Evolutionary conservation across 495 filamentous ascomycete species (phyloP).

Genomic region (Tirmania nivea): DNA sequence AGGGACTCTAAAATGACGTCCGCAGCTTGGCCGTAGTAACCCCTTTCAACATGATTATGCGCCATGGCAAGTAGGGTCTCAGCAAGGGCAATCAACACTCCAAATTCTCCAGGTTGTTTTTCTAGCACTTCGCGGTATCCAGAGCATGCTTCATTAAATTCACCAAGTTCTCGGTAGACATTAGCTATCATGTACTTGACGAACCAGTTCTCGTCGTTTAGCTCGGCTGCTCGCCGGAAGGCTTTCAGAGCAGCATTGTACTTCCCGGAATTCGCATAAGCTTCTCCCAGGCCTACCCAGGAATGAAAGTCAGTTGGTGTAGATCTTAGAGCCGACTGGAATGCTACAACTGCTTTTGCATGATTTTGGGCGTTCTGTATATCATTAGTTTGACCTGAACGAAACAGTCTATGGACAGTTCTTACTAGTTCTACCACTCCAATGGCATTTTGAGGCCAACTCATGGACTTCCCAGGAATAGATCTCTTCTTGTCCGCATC

Average conservation of each 20-base stretch:
- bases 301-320: slow-evolving; percentile 72
- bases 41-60: slow-evolving; percentile 51
- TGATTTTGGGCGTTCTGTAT: slow-evolving; percentile 91
- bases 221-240: slow-evolving; percentile 49
- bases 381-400: slow-evolving; percentile 24
- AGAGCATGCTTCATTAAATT: slow-evolving; percentile 59
- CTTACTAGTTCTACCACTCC: slow-evolving; percentile 55
- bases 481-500: slow-evolving; percentile 79
- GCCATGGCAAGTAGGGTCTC: slow-evolving; percentile 71
- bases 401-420: slow-evolving; percentile 37
- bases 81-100: slow-evolving; percentile 64
- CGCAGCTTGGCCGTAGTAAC: slow-evolving; percentile 60
- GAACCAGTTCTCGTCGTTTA: slow-evolving; percentile 56
- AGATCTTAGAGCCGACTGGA: slow-evolving; percentile 71
- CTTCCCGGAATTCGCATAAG: slow-evolving; percentile 80
- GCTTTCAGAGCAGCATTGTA: slow-evolving; percentile 86
- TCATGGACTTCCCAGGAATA: slow-evolving; percentile 70
- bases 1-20: slow-evolving; percentile 42
- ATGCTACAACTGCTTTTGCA: slow-evolving; percentile 63
- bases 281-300: slow-evolving; percentile 89
- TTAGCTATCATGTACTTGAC: slow-evolving; percentile 94
- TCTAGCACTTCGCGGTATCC: slow-evolving; percentile 52
- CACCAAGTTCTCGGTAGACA: slow-evolving; percentile 70
- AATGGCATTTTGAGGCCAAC: slow-evolving; percentile 91
- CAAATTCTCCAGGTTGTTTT: slow-evolving; percentile 48